Percentiles rank a stretch among this genome's conserved stretches.
Evolutionary conservation across 345 rosid genomes (phyloP).

Genomic region (Salix caprea): DNA sequence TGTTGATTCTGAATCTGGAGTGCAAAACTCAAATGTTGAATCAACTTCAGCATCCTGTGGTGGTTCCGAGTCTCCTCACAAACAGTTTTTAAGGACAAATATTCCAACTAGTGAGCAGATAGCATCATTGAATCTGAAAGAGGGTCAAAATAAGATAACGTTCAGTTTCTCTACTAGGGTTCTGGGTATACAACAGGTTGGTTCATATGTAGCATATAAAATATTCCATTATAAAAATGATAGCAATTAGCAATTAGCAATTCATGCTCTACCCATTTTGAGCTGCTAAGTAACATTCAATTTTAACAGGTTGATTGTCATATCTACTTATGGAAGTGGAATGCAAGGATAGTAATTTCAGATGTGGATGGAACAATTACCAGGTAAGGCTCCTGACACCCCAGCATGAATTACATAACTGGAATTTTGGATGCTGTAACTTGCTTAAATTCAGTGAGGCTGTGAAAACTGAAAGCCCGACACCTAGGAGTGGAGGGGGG

Average conservation of each 20-base stretch:
- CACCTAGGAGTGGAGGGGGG: too few species aligned
- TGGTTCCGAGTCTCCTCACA: slow-evolving; percentile 52
- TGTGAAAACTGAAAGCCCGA: too few species aligned
- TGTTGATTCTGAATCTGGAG: slow-evolving; percentile 66
- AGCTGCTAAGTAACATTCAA: slow-evolving; percentile 9
- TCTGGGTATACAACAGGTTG: slow-evolving; percentile 85
- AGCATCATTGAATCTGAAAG: slow-evolving; percentile 81
- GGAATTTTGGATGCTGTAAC: neutral
- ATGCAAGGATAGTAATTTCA: slow-evolving; percentile 81
- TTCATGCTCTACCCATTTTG: neutral
- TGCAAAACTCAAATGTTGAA: slow-evolving; percentile 37
- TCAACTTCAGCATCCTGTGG: slow-evolving; percentile 25
- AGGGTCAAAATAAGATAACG: slow-evolving; percentile 79
- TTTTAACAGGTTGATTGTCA: slow-evolving; percentile 76
- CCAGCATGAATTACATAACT: neutral
- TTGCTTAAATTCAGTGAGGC: neutral
- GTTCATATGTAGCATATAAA: slow-evolving; percentile 7
- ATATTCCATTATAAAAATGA: neutral
- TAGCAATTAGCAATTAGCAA: too few species aligned
- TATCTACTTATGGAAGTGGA: slow-evolving; percentile 93
- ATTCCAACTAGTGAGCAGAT: slow-evolving; percentile 83
- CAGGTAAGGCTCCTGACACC: slow-evolving; percentile 40
- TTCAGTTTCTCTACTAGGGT: slow-evolving; percentile 88
- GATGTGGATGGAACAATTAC: slow-evolving; percentile 98
- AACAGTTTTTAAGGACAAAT: slow-evolving; percentile 68